These are phyloP conservation scores for Leucoagaricus sp. DNA, from an alignment of 1,284 basidiomycete species.

Conservation along the genomic window DNA sequence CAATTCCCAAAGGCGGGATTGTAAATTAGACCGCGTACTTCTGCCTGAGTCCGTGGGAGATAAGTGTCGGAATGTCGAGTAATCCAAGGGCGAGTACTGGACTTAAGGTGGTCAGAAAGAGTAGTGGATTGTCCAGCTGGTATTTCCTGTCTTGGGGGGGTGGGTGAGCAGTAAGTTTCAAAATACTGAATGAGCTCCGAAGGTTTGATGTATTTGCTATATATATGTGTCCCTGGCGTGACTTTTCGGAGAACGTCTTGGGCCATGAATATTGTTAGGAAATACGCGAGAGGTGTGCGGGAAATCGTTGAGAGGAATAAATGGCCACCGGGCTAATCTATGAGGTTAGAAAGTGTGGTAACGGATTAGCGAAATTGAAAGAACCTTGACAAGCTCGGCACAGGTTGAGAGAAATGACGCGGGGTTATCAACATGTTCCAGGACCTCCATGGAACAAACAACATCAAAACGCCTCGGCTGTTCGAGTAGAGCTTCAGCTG, in stretches of 20 bases:
- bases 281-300: slow-evolving; percentile 87
- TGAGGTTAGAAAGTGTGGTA: background rate
- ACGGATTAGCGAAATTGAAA: slow-evolving; percentile 20
- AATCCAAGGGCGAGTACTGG: slow-evolving; percentile 36
- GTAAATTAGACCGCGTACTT: slow-evolving; percentile 83
- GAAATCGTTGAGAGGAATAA: slow-evolving; percentile 97
- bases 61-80: slow-evolving; percentile 35
- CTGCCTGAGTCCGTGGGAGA: slow-evolving; percentile 70
- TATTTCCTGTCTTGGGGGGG: background rate
- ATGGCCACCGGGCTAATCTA: slow-evolving; percentile 85
- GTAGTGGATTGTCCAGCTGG: slow-evolving; percentile 34
- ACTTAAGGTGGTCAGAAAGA: slow-evolving; percentile 1
- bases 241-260: slow-evolving; percentile 87
- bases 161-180: slow-evolving; percentile 40
- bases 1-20: slow-evolving; percentile 77
- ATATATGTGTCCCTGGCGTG: slow-evolving; percentile 89
- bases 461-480: slow-evolving; percentile 79
- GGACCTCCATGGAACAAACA: slow-evolving; percentile 97
- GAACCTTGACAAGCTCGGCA: slow-evolving; percentile 82
- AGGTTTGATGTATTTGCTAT: slow-evolving; percentile 89
- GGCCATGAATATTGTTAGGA: slow-evolving; percentile 90
- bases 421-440: slow-evolving; percentile 97
- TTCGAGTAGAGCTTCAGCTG: slow-evolving; percentile 75
- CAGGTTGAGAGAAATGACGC: slow-evolving; percentile 81
- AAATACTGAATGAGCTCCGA: slow-evolving; percentile 89